Evolutionary conservation across 768 basidiomycete genomes (phyloP).

Genomic region (Naganishia antarctica): DNA sequence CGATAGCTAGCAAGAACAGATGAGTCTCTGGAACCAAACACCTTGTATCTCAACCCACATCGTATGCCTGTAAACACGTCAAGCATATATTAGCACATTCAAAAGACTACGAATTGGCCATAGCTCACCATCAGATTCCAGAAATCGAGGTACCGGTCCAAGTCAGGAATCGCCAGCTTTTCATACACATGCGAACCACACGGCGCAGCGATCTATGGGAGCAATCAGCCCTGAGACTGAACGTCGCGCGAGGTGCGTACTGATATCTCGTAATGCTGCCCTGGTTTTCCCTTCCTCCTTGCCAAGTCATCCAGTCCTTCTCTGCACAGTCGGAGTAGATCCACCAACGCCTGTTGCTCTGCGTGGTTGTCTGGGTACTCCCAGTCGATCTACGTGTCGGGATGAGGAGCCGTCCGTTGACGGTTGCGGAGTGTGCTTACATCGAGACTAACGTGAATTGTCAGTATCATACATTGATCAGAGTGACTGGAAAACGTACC

Average conservation of each 20-base stretch:
- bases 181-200: conserved; percentile 83
- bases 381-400: conserved; percentile 55
- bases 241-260: conserved; percentile 48
- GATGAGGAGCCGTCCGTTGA: background rate
- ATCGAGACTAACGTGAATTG: background rate
- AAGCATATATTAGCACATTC: background rate
- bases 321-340: conserved; percentile 72
- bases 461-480: background rate
- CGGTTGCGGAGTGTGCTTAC: background rate
- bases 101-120: background rate
- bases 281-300: conserved; percentile 59
- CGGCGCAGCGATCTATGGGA: conserved; percentile 74
- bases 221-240: conserved; percentile 48
- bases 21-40: background rate
- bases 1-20: conserved; percentile 55
- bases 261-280: conserved; percentile 51
- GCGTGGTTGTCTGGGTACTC: conserved; percentile 78
- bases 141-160: conserved; percentile 84
- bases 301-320: conserved; percentile 71
- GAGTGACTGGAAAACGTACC: conserved; percentile 44
- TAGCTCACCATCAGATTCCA: conserved; percentile 90
- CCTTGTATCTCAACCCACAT: conserved; percentile 31
- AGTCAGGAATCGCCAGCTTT: conserved; percentile 70
- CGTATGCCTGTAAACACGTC: conserved; percentile 41
- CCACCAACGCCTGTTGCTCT: conserved; percentile 77